A percentile compares a stretch with the other conserved stretches of the same genome.
Conservation (phyloP, 805 yeast species). For the Saitoella complicata region DNA sequence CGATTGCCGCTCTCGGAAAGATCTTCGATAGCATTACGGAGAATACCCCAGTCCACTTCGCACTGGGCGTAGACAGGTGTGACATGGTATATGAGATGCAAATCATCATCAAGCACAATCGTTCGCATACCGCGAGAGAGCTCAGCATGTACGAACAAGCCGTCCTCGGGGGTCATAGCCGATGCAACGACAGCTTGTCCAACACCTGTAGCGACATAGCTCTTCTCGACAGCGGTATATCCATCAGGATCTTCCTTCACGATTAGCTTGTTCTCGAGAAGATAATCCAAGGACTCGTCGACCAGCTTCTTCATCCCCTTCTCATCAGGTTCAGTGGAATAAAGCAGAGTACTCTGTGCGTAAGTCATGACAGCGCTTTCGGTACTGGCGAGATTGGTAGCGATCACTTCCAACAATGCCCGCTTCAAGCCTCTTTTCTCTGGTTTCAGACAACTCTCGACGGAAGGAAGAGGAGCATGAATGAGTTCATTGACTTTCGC, state of each 20-base stretch:
- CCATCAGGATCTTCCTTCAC: background rate
- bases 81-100: slow-evolving; percentile 5
- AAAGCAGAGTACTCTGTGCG: background rate
- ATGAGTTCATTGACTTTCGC: background rate
- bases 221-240: background rate
- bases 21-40: too few species aligned
- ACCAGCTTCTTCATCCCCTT: background rate
- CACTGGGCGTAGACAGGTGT: slow-evolving; percentile 1
- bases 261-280: background rate
- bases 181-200: slow-evolving; percentile 4
- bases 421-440: slow-evolving; percentile 1
- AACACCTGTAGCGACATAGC: background rate
- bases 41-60: too few species aligned
- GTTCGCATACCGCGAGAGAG: background rate
- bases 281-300: slow-evolving; percentile 1
- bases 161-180: slow-evolving; percentile 2
- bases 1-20: too few species aligned
- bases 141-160: slow-evolving; percentile 2
- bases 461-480: too few species aligned
- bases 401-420: slow-evolving; percentile 2
- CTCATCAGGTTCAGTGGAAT: background rate
- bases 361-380: background rate
- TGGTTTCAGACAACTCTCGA: background rate
- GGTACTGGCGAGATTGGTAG: slow-evolving; percentile 1
- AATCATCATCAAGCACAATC: slow-evolving; percentile 5